phyloP scores from a whole-genome alignment of 495 filamentous ascomycete genomes.

The Usnea hakonensis region DNA sequence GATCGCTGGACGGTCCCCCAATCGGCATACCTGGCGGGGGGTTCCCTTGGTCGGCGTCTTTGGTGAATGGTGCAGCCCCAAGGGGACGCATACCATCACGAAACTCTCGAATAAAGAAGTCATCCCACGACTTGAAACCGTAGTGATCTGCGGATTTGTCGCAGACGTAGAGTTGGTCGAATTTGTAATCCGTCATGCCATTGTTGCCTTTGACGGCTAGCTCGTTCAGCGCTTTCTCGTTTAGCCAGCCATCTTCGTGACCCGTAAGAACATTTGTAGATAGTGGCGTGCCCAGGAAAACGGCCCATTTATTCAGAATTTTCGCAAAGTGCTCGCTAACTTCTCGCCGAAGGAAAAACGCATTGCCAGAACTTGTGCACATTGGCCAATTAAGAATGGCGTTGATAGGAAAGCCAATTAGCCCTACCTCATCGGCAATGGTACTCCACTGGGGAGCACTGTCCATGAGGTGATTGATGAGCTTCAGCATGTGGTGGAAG shows the following conservation, averaged over 20 bases:
- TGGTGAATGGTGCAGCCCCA: slow-evolving; percentile 27
- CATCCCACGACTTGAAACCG: slow-evolving; percentile 64
- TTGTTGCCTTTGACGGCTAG: no score
- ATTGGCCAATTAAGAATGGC: not conserved
- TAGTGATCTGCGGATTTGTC: slow-evolving; percentile 41
- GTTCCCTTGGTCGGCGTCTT: not conserved
- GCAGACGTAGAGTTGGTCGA: slow-evolving; percentile 26
- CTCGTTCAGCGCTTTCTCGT: no score
- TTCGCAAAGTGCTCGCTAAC: not conserved
- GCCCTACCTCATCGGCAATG: not conserved
- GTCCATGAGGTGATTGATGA: not conserved
- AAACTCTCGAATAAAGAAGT: slow-evolving; percentile 64
- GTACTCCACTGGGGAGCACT: not conserved
- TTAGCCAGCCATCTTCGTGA: not conserved
- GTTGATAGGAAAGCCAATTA: not conserved
- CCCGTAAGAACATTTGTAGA: not conserved
- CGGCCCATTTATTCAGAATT: not conserved
- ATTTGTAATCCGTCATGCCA: no score
- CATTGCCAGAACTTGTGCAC: not conserved
- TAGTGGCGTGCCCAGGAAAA: not conserved
- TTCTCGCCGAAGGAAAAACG: not conserved
- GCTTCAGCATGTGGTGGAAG: not conserved
- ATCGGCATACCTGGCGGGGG: not conserved
- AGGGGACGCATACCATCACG: slow-evolving; percentile 50
- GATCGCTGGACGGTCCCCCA: not conserved